A percentile compares a stretch with the other conserved stretches of the same genome.
These are phyloP conservation scores for Arthrobotrys sphaeroides DNA, from an alignment of 2,329 filamentous ascomycete species.

Conservation along the genomic window DNA sequence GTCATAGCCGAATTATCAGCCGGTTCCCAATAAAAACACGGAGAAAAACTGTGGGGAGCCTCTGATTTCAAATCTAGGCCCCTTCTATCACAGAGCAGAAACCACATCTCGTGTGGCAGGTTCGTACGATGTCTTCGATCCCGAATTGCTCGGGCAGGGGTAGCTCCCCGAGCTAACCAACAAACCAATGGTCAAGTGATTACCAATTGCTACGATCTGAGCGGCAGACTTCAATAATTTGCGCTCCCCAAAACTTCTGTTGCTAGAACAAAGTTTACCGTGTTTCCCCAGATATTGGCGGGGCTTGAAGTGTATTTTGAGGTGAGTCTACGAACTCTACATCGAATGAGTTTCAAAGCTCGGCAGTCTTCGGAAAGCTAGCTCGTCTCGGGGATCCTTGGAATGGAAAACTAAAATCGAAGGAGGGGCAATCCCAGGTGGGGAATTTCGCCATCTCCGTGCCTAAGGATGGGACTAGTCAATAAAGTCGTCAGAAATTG, in stretches of 20 bases:
- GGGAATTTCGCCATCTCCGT: constrained; percentile 45
- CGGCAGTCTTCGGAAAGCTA: constrained; percentile 19
- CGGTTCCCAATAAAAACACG: constrained; percentile 6
- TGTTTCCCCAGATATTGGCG: constrained; percentile 22
- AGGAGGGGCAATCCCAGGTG: constrained; percentile 20
- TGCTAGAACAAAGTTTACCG: neutral
- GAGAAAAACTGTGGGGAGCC: neutral
- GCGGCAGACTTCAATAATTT: neutral
- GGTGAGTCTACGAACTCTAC: neutral
- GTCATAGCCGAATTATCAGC: constrained; percentile 28
- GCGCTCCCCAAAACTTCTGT: neutral
- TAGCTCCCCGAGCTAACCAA: constrained; percentile 1
- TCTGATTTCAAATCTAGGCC: constrained; percentile 39
- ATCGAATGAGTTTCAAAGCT: neutral
- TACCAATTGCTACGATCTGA: neutral
- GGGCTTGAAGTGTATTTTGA: constrained; percentile 16
- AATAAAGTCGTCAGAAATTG: constrained; percentile 31
- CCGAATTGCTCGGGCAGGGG: neutral
- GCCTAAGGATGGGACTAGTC: neutral
- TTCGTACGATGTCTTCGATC: neutral
- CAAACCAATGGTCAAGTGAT: neutral
- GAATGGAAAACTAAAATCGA: neutral
- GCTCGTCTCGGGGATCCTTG: constrained; percentile 22
- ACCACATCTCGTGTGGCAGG: neutral
- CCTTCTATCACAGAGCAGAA: neutral